Conservation (phyloP, 2,329 filamentous ascomycete genomes). For the Sphaerulina musiva region DNA sequence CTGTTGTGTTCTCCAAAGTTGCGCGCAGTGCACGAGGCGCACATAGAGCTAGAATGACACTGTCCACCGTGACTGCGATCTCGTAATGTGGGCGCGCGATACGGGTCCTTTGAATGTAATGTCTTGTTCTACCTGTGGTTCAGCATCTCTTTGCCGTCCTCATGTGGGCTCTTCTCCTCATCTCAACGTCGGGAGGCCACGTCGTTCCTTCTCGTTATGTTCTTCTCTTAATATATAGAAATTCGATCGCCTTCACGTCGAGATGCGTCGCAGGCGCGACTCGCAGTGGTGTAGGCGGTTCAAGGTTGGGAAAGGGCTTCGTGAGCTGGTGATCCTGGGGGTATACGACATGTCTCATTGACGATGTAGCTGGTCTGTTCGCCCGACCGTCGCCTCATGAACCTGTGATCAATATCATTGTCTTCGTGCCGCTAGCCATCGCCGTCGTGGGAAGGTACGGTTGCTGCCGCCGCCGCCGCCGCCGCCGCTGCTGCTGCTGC, state of each 20-base stretch:
- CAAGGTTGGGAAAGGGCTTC: too few species aligned
- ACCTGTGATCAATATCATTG: not conserved
- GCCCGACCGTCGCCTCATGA: not conserved
- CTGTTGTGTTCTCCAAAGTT: too few species aligned
- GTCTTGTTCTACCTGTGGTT: too few species aligned
- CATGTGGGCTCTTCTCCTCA: not conserved
- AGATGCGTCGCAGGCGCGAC: not conserved
- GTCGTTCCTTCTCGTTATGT: not conserved
- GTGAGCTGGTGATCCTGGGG: too few species aligned
- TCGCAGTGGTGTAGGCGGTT: too few species aligned
- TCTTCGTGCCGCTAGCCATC: not conserved
- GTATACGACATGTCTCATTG: not conserved
- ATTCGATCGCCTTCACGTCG: not conserved
- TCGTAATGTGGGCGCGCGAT: too few species aligned
- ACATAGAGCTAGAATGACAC: too few species aligned
- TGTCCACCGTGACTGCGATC: too few species aligned
- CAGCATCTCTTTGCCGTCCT: not conserved
- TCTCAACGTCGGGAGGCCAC: not conserved
- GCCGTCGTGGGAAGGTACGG: not conserved
- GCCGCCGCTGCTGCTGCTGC: too few species aligned
- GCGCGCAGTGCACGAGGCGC: too few species aligned
- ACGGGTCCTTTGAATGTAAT: too few species aligned
- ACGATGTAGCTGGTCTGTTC: not conserved
- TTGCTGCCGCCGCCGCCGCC: not conserved
- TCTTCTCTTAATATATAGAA: not conserved